Base-by-base conservation (phyloP, 129 eudicot genomes). In the Pseudognaphalium luteoalbum region DNA sequence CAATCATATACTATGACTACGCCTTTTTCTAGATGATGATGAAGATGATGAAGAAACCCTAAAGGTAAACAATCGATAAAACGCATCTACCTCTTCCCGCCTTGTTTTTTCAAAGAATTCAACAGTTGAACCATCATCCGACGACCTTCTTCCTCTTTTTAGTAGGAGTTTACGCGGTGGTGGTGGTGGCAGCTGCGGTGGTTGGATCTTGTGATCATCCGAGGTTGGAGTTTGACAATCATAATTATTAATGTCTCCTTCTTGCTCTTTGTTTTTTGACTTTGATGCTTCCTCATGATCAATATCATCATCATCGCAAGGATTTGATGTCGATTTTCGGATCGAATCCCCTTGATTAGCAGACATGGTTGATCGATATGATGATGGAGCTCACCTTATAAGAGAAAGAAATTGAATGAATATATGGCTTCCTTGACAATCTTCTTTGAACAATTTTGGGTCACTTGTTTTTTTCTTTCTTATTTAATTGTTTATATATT, bases 151-250 rank as follows among this genome's bases (percentile, higher is more conserved):
- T 3, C 75, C 56, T 8, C 75, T 67, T 47, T 80, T 79, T 12
- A 37, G 61, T 54, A 80, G 7, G 21, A 12, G 29, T 16, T 73
- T 80, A 4, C 51, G 47, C 5, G 78, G 75, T 5, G 80, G 73
- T 35, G 79, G 79, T 37, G 79, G 83, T 1, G 62, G 82, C 2
- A 22, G 14, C 56, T 11, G 60, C 7, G 75, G 83, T 16, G 56
- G 51, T 8, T 10, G 71, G 69, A 80, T 80, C 75, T 74, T 80
- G 76, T 80, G 84, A 68, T 80, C 84, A 58, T 80, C 66, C 11
- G 80, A 67, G 17, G 71, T 58, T 62, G 84, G 84, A 66, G 84
- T 80, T 74, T 68, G 37, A 67, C 75, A 73, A 66, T 66, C 50
- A 51, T 21, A 32, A 39, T 52, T 3, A 28, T 62, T 28, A 10